Base-by-base conservation (phyloP, 805 yeast genomes). In the Saccharomycopsis selenospora region DNA sequence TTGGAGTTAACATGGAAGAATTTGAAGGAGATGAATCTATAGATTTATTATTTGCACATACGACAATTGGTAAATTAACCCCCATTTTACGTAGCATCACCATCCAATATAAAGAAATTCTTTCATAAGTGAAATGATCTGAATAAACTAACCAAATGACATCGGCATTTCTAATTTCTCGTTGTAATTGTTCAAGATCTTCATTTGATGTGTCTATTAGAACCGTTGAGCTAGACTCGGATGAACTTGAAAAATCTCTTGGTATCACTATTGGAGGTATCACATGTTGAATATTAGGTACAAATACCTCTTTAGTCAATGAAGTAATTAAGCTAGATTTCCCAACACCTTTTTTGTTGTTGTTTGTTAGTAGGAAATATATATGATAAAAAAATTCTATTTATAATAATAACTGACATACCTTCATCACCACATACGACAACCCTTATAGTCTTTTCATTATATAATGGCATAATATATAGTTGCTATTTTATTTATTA, bases 381-480 rank as follows among this genome's bases (percentile, higher is more conserved):
- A 8, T 8, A 22, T 40, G 42, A 22, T 10, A 17, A 38, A 20
- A 25, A n/a, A n/a, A n/a, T n/a, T n/a, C n/a, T n/a, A n/a, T n/a
- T n/a, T 2, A 27, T 22, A 17, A 3, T 4, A 6, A 13, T 22
- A 4, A n/a, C 20, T 6, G 53, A 59, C 49, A 53, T 66, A 22
- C 87, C 85, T 52, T 86, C 95, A 66, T 93, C 99, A 8, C 99
- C 99, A 64, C 97, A 89, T 0, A 93, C 82, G 0, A 88, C 95
- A 1, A 93, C 82, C 49, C 95, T 67, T 26, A 91, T 79, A 1
- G 77, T 73, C 47, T 77, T 80, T 62, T 64, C 63, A n/a, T 20
- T 8, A n/a, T 18, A 22, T 29, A 25, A 24, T 3, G 18, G 6
- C 38, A 33, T 33, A n/a, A n/a, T n/a, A n/a, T n/a, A n/a, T n/a